Base-by-base conservation (phyloP, 495 filamentous ascomycete species). In the Xylaria nigripes region DNA sequence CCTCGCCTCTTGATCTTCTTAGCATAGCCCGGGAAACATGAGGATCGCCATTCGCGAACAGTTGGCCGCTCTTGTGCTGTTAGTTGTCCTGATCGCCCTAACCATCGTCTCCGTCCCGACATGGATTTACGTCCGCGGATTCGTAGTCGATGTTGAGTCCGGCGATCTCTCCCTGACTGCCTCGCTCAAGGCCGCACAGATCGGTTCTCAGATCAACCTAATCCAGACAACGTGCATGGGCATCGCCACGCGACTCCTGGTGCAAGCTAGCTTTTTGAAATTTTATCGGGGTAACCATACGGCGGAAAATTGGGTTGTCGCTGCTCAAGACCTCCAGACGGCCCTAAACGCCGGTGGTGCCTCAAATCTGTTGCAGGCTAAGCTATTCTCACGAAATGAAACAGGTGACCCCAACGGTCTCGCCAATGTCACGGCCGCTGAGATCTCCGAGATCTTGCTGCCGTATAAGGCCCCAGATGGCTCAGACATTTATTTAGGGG, bases 31-130 rank as follows among this genome's bases (percentile, higher is more conserved):
- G 60, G 57, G 66, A 82, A 69, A 61, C 45, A 91, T 94, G 86
- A 79, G 88, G 63, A 82, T 93, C 67, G 82, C 86, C 21, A 94
- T 94, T 63, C 78, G 87, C 56, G 83, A 87, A 71, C 89, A 94
- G 77, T 75, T 94, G 49, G 87, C 77, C 54, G 76, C 84, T 67
- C 77, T 92, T 40, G 85, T 90, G 61, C 69, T 90, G 41, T 62
- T 89, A 47, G 80, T 84, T 27, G 81, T 86, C 13, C 72, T 90
- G 32, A 69, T 85, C 48, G 78, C 83, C 22, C 77, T 91, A 36
- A 80, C 80, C 30, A 65, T 76, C 45, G 60, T 78, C 46, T 68
- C 75, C 18, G 69, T 75, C 24, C 74, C 70, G 25, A 71, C 66
- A 68, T 86, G 87, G 87, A 70, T 86, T 49, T 89, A 83, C 48